Conservation (phyloP, 2,329 filamentous ascomycete species). For the Phoma sp. region DNA sequence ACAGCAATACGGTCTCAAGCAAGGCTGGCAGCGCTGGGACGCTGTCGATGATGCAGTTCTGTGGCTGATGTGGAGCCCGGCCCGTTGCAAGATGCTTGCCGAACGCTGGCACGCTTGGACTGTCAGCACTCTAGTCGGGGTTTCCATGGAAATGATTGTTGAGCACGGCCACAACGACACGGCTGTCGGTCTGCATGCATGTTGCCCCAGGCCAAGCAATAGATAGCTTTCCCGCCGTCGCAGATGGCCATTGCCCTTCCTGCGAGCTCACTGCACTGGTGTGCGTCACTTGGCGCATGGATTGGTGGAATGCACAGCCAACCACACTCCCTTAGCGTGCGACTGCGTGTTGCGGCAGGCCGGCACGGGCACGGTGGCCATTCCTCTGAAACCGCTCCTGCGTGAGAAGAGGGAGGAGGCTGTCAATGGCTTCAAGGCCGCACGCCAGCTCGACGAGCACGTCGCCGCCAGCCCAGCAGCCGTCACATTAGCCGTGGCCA, state of each 20-base stretch:
- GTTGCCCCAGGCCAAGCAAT: conserved; percentile 21
- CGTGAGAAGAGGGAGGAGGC: conserved; percentile 11
- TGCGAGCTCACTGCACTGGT: conserved; percentile 13
- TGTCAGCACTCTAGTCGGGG: conserved; percentile 27
- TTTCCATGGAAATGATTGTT: conserved; percentile 30
- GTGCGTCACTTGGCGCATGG: conserved; percentile 22
- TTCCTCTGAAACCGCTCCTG: conserved; percentile 16
- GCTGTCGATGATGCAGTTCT: conserved; percentile 21
- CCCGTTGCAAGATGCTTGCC: conserved; percentile 29
- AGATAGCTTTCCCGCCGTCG: conserved; percentile 15
- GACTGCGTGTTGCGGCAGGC: conserved; percentile 17
- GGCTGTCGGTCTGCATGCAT: conserved; percentile 11
- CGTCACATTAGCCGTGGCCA: conserved; percentile 18
- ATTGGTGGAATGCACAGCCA: conserved; percentile 27
- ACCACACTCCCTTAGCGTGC: conserved; percentile 19
- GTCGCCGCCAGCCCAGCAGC: conserved; percentile 1
- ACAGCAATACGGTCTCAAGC: conserved; percentile 8
- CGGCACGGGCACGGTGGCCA: conserved; percentile 21
- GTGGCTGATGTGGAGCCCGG: conserved; percentile 32
- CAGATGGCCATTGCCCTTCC: conserved; percentile 16
- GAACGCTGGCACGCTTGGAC: conserved; percentile 8
- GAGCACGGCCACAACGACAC: conserved; percentile 28
- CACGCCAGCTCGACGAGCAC: not conserved
- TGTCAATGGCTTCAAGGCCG: conserved; percentile 3
- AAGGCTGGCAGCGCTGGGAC: conserved; percentile 26